Evolutionary conservation across 2,329 filamentous ascomycete genomes (phyloP).

Genomic region (Beauveria varroae): DNA sequence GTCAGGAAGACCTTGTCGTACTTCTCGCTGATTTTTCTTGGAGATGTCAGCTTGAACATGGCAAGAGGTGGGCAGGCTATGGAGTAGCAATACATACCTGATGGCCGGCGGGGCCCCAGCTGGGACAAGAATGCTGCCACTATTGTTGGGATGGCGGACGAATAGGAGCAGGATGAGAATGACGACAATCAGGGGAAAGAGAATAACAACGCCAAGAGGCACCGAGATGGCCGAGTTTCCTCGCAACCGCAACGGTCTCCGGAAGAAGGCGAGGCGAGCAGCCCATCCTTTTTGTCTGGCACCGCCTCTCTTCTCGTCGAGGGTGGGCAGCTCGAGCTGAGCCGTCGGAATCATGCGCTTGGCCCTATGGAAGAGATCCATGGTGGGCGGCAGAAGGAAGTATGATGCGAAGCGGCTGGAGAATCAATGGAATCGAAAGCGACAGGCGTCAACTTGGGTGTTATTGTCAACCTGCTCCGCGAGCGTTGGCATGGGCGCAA

Average conservation of each 20-base stretch:
- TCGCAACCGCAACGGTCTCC: constrained; percentile 76
- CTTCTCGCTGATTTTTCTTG: constrained; percentile 91
- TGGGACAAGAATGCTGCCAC: constrained; percentile 78
- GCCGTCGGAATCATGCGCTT: constrained; percentile 40
- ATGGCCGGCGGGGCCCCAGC: constrained; percentile 83
- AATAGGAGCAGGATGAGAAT: constrained; percentile 86
- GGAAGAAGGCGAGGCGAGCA: constrained; percentile 68
- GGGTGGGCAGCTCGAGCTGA: constrained; percentile 38
- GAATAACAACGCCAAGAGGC: constrained; percentile 81
- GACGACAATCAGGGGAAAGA: constrained; percentile 88
- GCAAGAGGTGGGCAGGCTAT: neutral
- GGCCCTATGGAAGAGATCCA: constrained; percentile 53
- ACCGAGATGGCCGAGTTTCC: constrained; percentile 90
- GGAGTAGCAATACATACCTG: constrained; percentile 49
- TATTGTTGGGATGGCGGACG: constrained; percentile 75
- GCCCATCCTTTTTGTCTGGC: constrained; percentile 33
- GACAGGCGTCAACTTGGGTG: neutral
- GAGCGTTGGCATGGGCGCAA: neutral
- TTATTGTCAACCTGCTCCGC: neutral
- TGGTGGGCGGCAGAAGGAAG: constrained; percentile 21
- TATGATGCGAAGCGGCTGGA: neutral
- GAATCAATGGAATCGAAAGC: neutral
- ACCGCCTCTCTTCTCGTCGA: constrained; percentile 40
- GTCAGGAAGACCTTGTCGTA: constrained; percentile 94
- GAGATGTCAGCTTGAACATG: neutral